phyloP scores from a whole-genome alignment of 352 stramenopile species.

The Stephanocyclus meneghinianus region DNA sequence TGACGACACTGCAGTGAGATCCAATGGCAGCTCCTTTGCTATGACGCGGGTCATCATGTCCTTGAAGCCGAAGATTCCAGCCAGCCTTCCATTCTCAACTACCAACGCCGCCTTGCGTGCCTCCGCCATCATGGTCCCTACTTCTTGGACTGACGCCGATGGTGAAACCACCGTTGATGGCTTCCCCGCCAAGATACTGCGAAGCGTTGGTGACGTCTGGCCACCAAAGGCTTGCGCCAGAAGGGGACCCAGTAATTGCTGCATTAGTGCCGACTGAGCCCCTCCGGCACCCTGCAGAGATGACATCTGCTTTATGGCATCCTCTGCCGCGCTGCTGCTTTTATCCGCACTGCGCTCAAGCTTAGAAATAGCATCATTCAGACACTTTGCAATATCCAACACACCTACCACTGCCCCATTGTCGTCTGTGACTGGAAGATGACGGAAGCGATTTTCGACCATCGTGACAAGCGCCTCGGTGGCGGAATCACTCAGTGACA shows the following conservation, averaged over 20 bases:
- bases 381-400: conserved; percentile 97
- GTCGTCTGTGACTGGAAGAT: conserved; percentile 91
- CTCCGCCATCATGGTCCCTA: conserved; percentile 91
- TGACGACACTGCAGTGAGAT: conserved; percentile 90
- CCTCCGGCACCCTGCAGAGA: conserved; percentile 57
- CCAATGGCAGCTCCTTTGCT: conserved; percentile 91
- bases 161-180: conserved; percentile 79
- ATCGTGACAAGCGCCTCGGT: conserved; percentile 97
- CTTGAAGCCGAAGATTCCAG: conserved; percentile 94
- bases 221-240: conserved; percentile 72
- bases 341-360: conserved; percentile 87
- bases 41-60: conserved; percentile 95
- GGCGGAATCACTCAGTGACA: conserved; percentile 89
- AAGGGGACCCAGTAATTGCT: conserved; percentile 68
- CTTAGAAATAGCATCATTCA: conserved; percentile 97
- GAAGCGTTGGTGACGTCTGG: conserved; percentile 67
- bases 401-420: conserved; percentile 90
- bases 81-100: conserved; percentile 89
- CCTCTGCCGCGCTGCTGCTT: conserved; percentile 59
- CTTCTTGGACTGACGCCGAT: conserved; percentile 90
- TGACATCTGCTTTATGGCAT: conserved; percentile 61
- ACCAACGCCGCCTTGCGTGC: conserved; percentile 93
- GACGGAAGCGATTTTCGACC: conserved; percentile 95
- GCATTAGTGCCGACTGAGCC: conserved; percentile 63
- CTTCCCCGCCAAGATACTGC: conserved; percentile 79